Evolutionary conservation across 1,284 basidiomycete species (phyloP).

Genomic region (Austroboletus niveus): DNA sequence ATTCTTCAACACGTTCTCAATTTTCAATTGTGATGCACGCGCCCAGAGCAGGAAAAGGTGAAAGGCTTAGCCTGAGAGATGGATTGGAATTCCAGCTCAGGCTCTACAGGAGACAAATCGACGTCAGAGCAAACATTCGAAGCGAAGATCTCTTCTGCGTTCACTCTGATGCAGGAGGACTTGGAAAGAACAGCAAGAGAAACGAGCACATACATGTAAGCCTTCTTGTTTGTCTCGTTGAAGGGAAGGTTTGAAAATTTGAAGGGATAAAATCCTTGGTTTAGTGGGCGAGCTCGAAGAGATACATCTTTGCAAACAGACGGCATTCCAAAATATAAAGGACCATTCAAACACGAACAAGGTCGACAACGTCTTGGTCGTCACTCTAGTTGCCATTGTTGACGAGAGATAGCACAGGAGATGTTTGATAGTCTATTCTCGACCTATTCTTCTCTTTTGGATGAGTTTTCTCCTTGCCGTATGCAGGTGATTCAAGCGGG

Average conservation of each 20-base stretch:
- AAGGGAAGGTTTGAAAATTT: conserved; percentile 1
- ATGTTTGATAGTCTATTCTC: conserved; percentile 32
- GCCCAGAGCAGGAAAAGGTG: conserved; percentile 18
- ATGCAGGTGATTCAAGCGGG: conserved; percentile 35
- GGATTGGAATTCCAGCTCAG: background rate
- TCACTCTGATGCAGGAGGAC: conserved; percentile 16
- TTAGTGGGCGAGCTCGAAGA: conserved; percentile 26
- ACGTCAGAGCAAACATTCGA: conserved; percentile 26
- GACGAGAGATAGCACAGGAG: conserved; percentile 29
- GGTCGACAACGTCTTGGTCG: conserved; percentile 11
- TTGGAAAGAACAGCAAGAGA: conserved; percentile 17
- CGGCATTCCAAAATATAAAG: conserved; percentile 6
- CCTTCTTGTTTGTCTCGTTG: background rate
- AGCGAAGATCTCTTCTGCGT: conserved; percentile 18
- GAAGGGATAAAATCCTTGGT: conserved; percentile 24
- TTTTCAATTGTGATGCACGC: background rate
- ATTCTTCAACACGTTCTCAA: conserved; percentile 5
- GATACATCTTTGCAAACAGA: conserved; percentile 17
- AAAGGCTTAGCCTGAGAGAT: background rate
- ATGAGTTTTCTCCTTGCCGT: conserved; percentile 37
- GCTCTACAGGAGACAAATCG: background rate
- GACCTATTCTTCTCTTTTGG: conserved; percentile 32
- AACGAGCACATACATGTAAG: conserved; percentile 27
- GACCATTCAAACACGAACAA: conserved; percentile 13
- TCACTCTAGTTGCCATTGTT: conserved; percentile 1